Evolutionary conservation across 768 basidiomycete species (phyloP).

Genomic region (Tephrocybe rancida): DNA sequence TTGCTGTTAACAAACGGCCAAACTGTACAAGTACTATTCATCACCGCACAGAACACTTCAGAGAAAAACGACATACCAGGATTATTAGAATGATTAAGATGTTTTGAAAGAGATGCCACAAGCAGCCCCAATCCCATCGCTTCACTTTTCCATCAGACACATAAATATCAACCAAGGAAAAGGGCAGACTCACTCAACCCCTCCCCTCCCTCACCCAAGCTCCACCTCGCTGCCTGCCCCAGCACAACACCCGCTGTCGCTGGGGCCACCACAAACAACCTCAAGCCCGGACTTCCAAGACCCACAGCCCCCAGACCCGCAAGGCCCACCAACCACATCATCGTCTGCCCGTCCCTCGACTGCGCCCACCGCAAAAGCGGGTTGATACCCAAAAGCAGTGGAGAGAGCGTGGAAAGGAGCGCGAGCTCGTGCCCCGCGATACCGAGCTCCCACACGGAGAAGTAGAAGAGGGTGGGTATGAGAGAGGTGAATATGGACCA

Average conservation of each 20-base stretch:
- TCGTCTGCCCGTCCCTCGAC: constrained; percentile 49
- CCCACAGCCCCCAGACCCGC: constrained; percentile 56
- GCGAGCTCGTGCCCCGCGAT: constrained; percentile 83
- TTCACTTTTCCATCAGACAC: constrained; percentile 23
- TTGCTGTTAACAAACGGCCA: constrained; percentile 76
- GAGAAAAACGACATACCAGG: constrained; percentile 49
- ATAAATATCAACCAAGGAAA: not conserved
- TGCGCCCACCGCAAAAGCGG: constrained; percentile 46
- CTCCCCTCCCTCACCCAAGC: constrained; percentile 29
- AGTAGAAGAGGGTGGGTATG: constrained; percentile 84
- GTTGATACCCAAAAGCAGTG: constrained; percentile 55
- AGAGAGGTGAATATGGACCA: constrained; percentile 85
- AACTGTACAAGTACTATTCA: constrained; percentile 40
- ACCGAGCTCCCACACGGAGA: constrained; percentile 89
- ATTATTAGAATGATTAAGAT: constrained; percentile 79
- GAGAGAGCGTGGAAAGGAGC: constrained; percentile 71
- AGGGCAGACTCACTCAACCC: constrained; percentile 47
- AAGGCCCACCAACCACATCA: constrained; percentile 51
- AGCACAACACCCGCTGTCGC: constrained; percentile 55
- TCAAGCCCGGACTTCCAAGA: constrained; percentile 49
- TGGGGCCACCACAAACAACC: constrained; percentile 58
- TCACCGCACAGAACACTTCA: not conserved
- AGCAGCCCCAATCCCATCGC: constrained; percentile 71
- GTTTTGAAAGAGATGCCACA: constrained; percentile 70
- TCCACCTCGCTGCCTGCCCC: constrained; percentile 57